Base-by-base conservation (phyloP, 2,329 filamentous ascomycete genomes). In the Chaetomium globosum region DNA sequence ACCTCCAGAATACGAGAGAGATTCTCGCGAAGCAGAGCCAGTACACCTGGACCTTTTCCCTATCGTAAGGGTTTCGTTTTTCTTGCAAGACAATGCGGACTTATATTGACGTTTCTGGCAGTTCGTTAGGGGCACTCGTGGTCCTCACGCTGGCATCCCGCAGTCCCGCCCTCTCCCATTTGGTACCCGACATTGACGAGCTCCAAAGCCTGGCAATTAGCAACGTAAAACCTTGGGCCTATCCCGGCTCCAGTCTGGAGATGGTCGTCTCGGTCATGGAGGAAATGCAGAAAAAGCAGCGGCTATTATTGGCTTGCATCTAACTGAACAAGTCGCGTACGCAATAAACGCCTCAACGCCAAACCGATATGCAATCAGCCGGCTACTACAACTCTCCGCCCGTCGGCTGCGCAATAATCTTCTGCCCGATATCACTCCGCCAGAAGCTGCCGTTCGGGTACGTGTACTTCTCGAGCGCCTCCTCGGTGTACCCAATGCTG, bases 401-500 rank as follows among this genome's bases (percentile, higher is more conserved):
- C 39, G 59, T 62, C n/a, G 59, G 59, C 59, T 56, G 52, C 52
- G 59, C 59, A 55, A 62, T 62, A 13, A 62, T 62, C 52, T 62
- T 28, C 52, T 49, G 52, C 19, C 59, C 59, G 7, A 62, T 51
- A 10, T 62, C 59, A 23, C 52, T 62, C 12, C 59, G 26, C 59
- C 59, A 62, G 52, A 62, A 62, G 52, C 52, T 62, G 12, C 59
- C 59, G 10, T 23, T 33, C 19, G 59, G 59, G n/a, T 62, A 62
- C 28, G 59, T 62, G 59, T 62, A 62, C 59, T 62, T 62, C 39
- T 62, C 59, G 28, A 62, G 52, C 39, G 59, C 59, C 59, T 62
- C 59, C 10, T 56, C 52, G 28, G 59, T 62, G 13, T 62, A 62
- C 39, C 59, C 59, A 8, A 62, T 61, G 49, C 59, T 61, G 49